A percentile compares a stretch with the other conserved stretches of the same genome.
Conservation (phyloP, 345 rosid species). For the Hirschfeldia incana region DNA sequence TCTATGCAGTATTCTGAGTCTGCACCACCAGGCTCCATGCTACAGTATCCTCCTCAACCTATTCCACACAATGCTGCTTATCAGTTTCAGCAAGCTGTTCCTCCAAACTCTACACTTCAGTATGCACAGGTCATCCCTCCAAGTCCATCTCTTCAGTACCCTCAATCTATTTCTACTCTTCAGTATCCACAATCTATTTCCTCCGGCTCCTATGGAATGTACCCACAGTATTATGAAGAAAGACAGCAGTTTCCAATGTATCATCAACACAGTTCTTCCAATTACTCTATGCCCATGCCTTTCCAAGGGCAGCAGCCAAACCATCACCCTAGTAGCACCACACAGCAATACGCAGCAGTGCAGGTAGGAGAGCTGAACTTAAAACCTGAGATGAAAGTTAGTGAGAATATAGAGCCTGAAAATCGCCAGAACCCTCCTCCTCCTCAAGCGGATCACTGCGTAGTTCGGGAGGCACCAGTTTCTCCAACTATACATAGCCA, state of each 20-base stretch:
- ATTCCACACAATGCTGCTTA: slow-evolving; percentile 44
- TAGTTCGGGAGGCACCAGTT: slow-evolving; percentile 41
- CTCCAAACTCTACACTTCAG: slow-evolving; percentile 31
- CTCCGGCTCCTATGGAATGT: slow-evolving; percentile 48
- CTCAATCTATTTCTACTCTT: slow-evolving; percentile 34
- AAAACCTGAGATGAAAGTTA: slow-evolving; percentile 44
- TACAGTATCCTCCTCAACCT: slow-evolving; percentile 56
- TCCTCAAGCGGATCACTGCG: slow-evolving; percentile 38
- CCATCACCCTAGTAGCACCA: slow-evolving; percentile 43
- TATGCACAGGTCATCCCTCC: slow-evolving; percentile 35
- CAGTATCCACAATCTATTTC: slow-evolving; percentile 53
- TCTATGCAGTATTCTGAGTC: slow-evolving; percentile 43
- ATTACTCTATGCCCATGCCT: slow-evolving; percentile 43
- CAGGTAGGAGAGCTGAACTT: slow-evolving; percentile 39
- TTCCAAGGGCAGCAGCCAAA: slow-evolving; percentile 41
- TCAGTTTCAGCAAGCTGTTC: slow-evolving; percentile 37
- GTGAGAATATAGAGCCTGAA: slow-evolving; percentile 42
- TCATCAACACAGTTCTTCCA: slow-evolving; percentile 40
- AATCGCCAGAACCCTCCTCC: slow-evolving; percentile 37
- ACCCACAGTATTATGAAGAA: slow-evolving; percentile 54
- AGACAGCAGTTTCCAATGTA: slow-evolving; percentile 46
- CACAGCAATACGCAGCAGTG: slow-evolving; percentile 46
- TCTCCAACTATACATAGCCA: slow-evolving; percentile 39
- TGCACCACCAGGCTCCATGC: slow-evolving; percentile 43
- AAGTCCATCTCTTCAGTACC: slow-evolving; percentile 31